phyloP scores from a whole-genome alignment of 805 yeast species.

The Kockiozyma suomiensis region DNA sequence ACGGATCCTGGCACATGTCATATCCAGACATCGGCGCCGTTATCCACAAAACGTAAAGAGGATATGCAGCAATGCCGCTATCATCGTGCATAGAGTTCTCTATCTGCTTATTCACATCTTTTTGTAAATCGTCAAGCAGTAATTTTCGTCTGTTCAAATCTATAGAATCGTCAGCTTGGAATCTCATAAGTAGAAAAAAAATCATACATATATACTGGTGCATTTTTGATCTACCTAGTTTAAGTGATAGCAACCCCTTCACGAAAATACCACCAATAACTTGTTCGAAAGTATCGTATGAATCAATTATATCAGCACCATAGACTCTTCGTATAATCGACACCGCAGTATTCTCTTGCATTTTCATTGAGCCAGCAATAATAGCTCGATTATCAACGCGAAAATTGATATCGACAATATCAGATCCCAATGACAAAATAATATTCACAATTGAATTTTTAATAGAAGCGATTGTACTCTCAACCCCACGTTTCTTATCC shows the following conservation, averaged over 20 bases:
- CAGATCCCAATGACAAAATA: background rate
- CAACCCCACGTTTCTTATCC: background rate
- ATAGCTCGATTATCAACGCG: conserved; percentile 8
- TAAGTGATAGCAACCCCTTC: conserved; percentile 8
- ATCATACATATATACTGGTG: conserved; percentile 30
- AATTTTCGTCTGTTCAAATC: conserved; percentile 17
- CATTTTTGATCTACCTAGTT: background rate
- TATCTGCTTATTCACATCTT: conserved; percentile 8
- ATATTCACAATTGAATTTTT: background rate
- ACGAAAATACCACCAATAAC: background rate
- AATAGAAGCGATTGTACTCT: background rate
- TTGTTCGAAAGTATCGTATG: background rate
- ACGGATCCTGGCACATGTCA: conserved; percentile 34
- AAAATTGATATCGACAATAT: background rate
- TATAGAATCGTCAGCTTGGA: background rate
- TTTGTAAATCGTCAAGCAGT: background rate
- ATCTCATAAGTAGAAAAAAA: background rate
- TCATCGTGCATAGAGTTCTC: background rate
- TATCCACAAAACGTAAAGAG: conserved; percentile 22
- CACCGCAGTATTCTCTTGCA: background rate
- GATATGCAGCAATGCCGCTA: conserved; percentile 3
- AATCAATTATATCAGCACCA: conserved; percentile 2
- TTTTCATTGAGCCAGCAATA: background rate
- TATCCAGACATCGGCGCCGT: conserved; percentile 14
- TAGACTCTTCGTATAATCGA: conserved; percentile 5